Evolutionary conservation across 345 rosid species (phyloP).

Genomic region (Eucalyptus curtisii): DNA sequence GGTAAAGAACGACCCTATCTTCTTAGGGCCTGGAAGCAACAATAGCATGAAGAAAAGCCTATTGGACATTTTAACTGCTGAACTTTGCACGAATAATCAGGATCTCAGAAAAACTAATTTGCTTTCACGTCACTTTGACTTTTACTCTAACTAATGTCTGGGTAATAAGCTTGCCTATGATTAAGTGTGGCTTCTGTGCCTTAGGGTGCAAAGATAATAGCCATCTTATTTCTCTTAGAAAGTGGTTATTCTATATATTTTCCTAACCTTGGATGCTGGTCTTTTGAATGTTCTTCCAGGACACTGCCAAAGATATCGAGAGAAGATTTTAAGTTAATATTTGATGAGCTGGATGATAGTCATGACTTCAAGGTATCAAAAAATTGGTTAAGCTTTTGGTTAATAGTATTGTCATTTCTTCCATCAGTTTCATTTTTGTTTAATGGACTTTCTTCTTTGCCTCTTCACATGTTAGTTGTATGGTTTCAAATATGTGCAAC

Average conservation of each 20-base stretch:
- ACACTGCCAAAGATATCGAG: conserved; percentile 74
- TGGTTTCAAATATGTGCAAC: not conserved
- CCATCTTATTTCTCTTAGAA: not conserved
- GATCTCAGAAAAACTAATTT: not conserved
- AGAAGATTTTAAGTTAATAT: conserved; percentile 82
- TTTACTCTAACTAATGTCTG: not conserved
- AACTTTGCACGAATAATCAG: not conserved
- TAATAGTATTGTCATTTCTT: not conserved
- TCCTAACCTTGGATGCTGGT: not conserved
- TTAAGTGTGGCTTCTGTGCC: not conserved
- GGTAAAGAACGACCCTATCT: not conserved
- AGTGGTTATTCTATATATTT: not conserved
- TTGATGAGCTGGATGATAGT: conserved; percentile 85
- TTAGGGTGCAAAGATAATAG: not conserved
- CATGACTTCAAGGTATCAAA: conserved; percentile 78
- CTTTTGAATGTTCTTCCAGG: conserved; percentile 18
- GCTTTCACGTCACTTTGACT: not conserved
- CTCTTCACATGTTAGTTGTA: not conserved
- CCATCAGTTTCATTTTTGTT: not conserved
- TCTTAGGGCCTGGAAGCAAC: not conserved
- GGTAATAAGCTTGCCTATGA: not conserved
- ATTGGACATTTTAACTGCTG: not conserved
- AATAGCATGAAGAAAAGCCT: not conserved
- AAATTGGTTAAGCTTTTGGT: not conserved
- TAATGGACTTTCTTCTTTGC: not conserved